Evolutionary conservation across 2,329 filamentous ascomycete species (phyloP).

Genomic region (Aspergillus vadensis): DNA sequence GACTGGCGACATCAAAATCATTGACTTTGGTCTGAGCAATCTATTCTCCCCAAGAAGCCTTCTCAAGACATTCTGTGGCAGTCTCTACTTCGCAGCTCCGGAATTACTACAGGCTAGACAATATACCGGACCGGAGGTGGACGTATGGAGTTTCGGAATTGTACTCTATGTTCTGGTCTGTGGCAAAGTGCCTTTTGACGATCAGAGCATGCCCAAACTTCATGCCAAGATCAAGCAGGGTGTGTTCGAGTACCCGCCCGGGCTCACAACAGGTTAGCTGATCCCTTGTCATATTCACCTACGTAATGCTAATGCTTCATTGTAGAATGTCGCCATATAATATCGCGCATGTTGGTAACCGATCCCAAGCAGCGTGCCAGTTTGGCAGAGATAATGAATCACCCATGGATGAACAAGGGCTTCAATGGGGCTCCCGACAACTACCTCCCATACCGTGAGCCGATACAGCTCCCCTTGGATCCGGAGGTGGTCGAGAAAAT

Average conservation of each 20-base stretch:
- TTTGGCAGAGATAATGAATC: constrained; percentile 87
- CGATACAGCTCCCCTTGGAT: constrained; percentile 82
- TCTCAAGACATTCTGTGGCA: constrained; percentile 95
- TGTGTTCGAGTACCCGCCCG: constrained; percentile 90
- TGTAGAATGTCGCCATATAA: constrained; percentile 86
- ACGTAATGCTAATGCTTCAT: constrained; percentile 39
- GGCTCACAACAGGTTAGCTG: constrained; percentile 79
- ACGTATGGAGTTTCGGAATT: constrained; percentile 98
- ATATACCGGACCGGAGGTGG: constrained; percentile 94
- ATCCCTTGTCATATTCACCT: no score
- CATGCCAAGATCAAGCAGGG: constrained; percentile 99
- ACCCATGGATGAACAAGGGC: constrained; percentile 95
- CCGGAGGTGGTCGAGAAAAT: constrained; percentile 83
- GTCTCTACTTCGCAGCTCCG: constrained; percentile 94
- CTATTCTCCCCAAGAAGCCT: constrained; percentile 83
- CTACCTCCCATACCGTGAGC: constrained; percentile 78
- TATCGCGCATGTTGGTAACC: constrained; percentile 93
- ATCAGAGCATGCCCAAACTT: constrained; percentile 97
- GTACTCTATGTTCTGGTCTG: constrained; percentile 96
- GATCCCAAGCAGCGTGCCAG: constrained; percentile 85
- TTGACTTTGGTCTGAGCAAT: constrained; percentile 97
- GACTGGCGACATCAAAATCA: constrained; percentile 98
- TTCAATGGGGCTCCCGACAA: constrained; percentile 87
- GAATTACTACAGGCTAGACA: constrained; percentile 90
- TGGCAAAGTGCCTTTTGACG: constrained; percentile 97